Base-by-base conservation (phyloP, 2,329 filamentous ascomycete species). In the Scytalidium sp. region DNA sequence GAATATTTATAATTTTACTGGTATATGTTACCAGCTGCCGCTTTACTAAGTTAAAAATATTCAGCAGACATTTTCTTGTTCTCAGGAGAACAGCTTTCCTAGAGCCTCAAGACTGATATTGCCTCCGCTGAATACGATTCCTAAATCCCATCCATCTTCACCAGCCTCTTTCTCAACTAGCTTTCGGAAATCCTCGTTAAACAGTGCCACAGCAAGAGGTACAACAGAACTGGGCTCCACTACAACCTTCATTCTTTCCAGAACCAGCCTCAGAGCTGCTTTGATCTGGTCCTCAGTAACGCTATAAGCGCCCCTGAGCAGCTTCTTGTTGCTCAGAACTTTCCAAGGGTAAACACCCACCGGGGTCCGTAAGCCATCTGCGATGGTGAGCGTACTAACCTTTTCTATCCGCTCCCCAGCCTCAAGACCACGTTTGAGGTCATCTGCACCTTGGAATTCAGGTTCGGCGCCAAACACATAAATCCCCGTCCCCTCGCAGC, bases 141-240 rank as follows among this genome's bases (percentile, higher is more conserved):
- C 82, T 20, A 85, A 53, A 64, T 85, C 80, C 90, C 91, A 96
- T 0, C 89, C 90, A 11, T 80, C 74, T 46, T 81, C 76, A 0
- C 88, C 88, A 0, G 75, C 87, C 67, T 92, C 87, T 52, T 62
- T 67, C 71, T 90, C 83, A 9, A 92, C 87, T 68, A 86, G 68
- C 11, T 63, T 66, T 50, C 90, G 74, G 55, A 97, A 97, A 3
- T 91, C 89, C 69, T 95, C 89, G 65, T 96, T 87, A 57, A 83
- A 97, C 57, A 97, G 71, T 46, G 84, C 85, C 7, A 89, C 88
- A 0, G 93, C 94, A 52, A 97, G 67, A 1, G 84, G 82, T n/a
- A 97, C 92, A 2, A 85, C 90, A 0, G 88, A 83, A 68, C 87
- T 92, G 19, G 93, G 93, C 75, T 97, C 93, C 11, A 97, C 84